Evolutionary conservation across 2,329 filamentous ascomycete genomes (phyloP), one percentile per base, ranked within the genome.

Genomic region (Periconia sp.): DNA sequence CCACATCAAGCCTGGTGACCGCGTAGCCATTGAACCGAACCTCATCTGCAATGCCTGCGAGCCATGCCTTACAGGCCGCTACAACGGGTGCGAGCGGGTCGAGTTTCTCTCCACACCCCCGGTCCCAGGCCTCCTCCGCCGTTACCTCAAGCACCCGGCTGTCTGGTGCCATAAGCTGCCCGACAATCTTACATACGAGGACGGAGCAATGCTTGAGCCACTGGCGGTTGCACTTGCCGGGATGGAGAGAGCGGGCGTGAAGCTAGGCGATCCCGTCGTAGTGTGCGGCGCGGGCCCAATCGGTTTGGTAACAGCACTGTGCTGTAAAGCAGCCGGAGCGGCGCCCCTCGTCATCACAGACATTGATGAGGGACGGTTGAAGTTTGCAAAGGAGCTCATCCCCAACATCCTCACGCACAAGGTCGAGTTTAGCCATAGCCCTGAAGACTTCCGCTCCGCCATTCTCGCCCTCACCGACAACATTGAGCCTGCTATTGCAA

Each of bases 81-180:
- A 97, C 80, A 97, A 97, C 70, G 92, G 92, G 48, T 97, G 92
- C 76, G 88, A 92, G 61, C 80, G 78, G 38, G 90, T 96, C 54
- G 76, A 81, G 40, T 97, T 97, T 78, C 80, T 95, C 37, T 95
- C 89, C 36, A 97, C 94, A 3, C 92, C 94, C 7, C 92, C 94
- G 10, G 85, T 95, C 21, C 82, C 88, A 7, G 94, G 92, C 24
- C 81, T 97, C 51, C 79, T 97, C 59, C 84, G 92, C 57, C 84
- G 92, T 70, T 96, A 96, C 70, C 88, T 96, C 74, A 95, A 92
- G 76, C 92, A 96, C 76, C 92, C 90, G 3, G 91, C 92, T 15
- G 79, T 87, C 36, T 96, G 92, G 91, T 96, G 92, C 75, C 90
- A 96, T 78, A 95, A 95, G 79, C 94, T 97, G 58, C 89, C 89